Evolutionary conservation across 78 protist genomes (phyloP).

Genomic region (Diacronema lutheri): DNA sequence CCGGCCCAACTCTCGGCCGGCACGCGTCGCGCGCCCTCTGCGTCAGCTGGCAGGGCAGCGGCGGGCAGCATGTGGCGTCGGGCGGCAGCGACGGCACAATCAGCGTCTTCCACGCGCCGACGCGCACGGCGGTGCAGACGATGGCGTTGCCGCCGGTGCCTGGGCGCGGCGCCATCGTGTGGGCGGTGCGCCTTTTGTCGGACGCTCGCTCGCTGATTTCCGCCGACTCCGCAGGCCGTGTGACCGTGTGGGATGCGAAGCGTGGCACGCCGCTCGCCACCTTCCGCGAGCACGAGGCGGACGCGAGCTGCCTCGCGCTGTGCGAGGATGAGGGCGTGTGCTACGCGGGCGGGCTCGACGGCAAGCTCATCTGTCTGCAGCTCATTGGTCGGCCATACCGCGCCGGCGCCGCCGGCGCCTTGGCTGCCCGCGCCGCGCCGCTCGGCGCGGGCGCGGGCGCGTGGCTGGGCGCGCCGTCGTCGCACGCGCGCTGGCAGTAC

Average conservation of each 20-base stretch:
- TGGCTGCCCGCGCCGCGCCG: no score
- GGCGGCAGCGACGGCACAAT: neutral
- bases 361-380: constrained; percentile 1
- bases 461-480: neutral
- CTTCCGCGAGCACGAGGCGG: neutral
- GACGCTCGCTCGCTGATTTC: neutral
- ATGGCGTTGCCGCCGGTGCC: neutral
- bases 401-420: neutral
- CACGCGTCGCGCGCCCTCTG: neutral
- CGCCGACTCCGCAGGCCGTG: neutral
- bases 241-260: neutral
- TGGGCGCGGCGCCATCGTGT: neutral
- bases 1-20: no score
- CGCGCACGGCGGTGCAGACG: no score
- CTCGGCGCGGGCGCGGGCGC: neutral
- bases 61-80: neutral
- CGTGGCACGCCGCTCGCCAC: neutral
- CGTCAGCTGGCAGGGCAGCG: neutral
- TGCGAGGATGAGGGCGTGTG: neutral
- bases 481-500: neutral
- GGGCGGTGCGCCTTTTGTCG: neutral
- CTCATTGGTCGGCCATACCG: neutral
- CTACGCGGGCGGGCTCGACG: constrained; percentile 2
- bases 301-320: neutral
- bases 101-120: neutral